phyloP scores from a whole-genome alignment of 192 early-diverging fungal genomes.

The Umbelopsis ramanniana region DNA sequence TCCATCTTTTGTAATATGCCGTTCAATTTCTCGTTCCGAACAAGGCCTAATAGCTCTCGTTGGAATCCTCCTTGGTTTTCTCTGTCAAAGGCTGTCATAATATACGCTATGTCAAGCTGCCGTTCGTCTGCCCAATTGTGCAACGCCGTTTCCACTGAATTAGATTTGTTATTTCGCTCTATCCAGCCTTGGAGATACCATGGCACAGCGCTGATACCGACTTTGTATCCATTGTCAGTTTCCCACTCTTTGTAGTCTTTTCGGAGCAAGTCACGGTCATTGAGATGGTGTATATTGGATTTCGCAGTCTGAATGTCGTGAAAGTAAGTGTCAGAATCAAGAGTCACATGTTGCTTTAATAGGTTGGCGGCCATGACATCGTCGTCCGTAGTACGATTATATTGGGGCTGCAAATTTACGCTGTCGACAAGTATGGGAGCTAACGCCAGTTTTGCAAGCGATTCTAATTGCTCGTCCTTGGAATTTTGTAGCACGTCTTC shows the following conservation, averaged over 20 bases:
- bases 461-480: conserved; percentile 10
- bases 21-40: conserved; percentile 27
- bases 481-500: conserved; percentile 22
- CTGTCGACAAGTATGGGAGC: conserved; percentile 75
- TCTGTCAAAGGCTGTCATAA: conserved; percentile 62
- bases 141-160: conserved; percentile 31
- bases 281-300: conserved; percentile 49
- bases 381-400: conserved; percentile 51
- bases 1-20: conserved; percentile 42
- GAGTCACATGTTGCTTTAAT: conserved; percentile 34
- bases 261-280: conserved; percentile 55
- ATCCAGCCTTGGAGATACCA: conserved; percentile 56
- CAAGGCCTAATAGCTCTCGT: conserved; percentile 60
- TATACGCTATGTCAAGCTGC: conserved; percentile 55
- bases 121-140: conserved; percentile 43
- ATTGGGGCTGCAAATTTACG: conserved; percentile 52
- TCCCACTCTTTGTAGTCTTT: conserved; percentile 82
- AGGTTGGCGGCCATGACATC: conserved; percentile 49
- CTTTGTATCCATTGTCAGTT: conserved; percentile 34
- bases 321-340: conserved; percentile 40
- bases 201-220: conserved; percentile 67
- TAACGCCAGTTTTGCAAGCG: conserved; percentile 53
- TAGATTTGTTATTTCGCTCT: conserved; percentile 47
- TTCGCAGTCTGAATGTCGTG: conserved; percentile 59
- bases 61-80: conserved; percentile 50